These are phyloP conservation scores for Colletotrichum horii DNA, from an alignment of 2,329 filamentous ascomycete species.

Conservation along the genomic window DNA sequence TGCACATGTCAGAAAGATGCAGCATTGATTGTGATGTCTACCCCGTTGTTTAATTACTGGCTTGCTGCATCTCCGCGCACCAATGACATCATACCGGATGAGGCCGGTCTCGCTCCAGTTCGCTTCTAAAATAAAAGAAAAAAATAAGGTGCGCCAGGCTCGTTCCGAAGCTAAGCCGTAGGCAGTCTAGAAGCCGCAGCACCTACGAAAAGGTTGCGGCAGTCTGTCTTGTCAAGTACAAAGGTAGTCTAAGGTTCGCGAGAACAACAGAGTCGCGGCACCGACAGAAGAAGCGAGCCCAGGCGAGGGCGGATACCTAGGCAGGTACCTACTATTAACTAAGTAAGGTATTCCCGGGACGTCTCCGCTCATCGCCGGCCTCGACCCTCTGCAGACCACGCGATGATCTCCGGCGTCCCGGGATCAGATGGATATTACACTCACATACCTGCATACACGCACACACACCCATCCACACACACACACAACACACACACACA, in stretches of 20 bases:
- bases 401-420: conserved; percentile 12
- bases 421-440: neutral
- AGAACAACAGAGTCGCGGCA: neutral
- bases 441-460: neutral
- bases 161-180: neutral
- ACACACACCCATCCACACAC: neutral
- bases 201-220: neutral
- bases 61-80: neutral
- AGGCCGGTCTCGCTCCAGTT: neutral
- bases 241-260: too few relatives aligned
- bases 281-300: neutral
- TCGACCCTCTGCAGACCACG: neutral
- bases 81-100: conserved; percentile 7
- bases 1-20: neutral
- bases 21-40: neutral
- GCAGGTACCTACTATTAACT: too few relatives aligned
- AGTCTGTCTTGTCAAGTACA: neutral
- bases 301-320: neutral
- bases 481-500: neutral
- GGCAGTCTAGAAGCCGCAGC: neutral
- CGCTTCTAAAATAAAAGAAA: neutral
- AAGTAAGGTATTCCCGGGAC: conserved; percentile 8
- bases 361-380: conserved; percentile 8
- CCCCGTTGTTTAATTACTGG: neutral
- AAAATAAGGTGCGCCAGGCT: neutral